phyloP scores from a whole-genome alignment of 768 basidiomycete species.

The Omphalotus guepiniiformis region DNA sequence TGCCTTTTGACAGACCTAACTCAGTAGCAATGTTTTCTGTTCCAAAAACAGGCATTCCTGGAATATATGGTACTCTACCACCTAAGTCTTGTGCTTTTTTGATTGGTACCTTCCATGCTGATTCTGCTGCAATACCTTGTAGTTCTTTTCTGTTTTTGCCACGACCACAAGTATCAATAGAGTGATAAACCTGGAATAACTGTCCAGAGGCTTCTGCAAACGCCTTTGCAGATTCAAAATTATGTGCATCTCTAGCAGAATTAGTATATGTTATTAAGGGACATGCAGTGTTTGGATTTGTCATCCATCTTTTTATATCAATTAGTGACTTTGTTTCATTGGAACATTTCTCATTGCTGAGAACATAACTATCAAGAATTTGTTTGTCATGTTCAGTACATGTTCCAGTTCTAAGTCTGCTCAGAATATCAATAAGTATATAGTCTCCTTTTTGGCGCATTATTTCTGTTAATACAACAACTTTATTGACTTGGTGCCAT shows the following conservation, averaged over 20 bases:
- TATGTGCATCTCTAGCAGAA: conserved; percentile 4
- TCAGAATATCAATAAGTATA: conserved; percentile 8
- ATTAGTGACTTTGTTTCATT: conserved; percentile 1
- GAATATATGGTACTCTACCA: conserved; percentile 9
- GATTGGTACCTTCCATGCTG: conserved; percentile 3
- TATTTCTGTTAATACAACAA: conserved; percentile 13
- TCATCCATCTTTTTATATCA: conserved; percentile 7
- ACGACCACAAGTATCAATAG: conserved; percentile 6
- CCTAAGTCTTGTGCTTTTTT: conserved; percentile 11
- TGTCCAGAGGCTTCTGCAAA: conserved; percentile 10
- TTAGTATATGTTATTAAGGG: conserved; percentile 10
- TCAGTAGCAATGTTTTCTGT: conserved; percentile 10
- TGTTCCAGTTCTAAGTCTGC: conserved; percentile 7
- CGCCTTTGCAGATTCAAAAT: conserved; percentile 5
- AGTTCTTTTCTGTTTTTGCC: not conserved
- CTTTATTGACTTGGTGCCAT: conserved; percentile 10
- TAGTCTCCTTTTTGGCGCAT: conserved; percentile 17
- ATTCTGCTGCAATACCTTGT: conserved; percentile 7
- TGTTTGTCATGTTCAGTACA: conserved; percentile 13
- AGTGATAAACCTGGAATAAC: conserved; percentile 4
- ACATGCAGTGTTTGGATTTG: not conserved
- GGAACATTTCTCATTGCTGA: conserved; percentile 7
- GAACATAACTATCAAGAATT: conserved; percentile 12
- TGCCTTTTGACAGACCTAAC: conserved; percentile 11
- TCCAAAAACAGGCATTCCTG: conserved; percentile 10